A percentile compares a stretch with the other conserved stretches of the same genome.
Evolutionary conservation across 2,329 filamentous ascomycete species (phyloP).

Genomic region (Colletotrichum lini): DNA sequence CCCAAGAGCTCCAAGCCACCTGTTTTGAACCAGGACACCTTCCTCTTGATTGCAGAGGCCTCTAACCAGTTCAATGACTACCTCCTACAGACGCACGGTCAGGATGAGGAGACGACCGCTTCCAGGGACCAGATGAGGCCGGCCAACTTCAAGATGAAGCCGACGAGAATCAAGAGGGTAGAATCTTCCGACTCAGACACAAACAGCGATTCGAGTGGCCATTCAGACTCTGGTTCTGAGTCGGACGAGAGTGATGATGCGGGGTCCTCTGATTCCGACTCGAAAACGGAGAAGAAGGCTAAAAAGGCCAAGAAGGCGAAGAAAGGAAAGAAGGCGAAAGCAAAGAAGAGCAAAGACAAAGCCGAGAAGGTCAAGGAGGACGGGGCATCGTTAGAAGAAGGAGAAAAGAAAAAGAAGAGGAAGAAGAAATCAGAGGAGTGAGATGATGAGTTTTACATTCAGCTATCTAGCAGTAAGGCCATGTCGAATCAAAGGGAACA

Average conservation of each 20-base stretch:
- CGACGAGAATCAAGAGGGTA: neutral
- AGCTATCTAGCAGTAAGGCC: no score
- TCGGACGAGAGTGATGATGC: neutral
- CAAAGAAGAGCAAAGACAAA: neutral
- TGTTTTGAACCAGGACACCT: constrained; percentile 7
- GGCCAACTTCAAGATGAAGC: neutral
- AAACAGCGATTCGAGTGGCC: neutral
- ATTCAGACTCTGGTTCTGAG: neutral
- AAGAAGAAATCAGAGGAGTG: neutral
- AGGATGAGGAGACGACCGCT: constrained; percentile 2
- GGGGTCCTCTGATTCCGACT: neutral
- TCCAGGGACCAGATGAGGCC: neutral
- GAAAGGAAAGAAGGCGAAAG: neutral
- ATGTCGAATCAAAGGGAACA: no score
- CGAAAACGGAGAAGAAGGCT: neutral
- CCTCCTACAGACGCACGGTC: constrained; percentile 10
- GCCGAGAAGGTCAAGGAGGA: neutral
- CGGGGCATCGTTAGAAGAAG: neutral
- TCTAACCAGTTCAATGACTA: constrained; percentile 26
- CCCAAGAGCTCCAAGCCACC: neutral
- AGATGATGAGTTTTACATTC: no score
- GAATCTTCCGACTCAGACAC: neutral
- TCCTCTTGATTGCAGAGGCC: constrained; percentile 2
- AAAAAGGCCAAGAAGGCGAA: neutral
- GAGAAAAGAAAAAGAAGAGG: neutral